Evolutionary conservation across 2,329 filamentous ascomycete species (phyloP).

Genomic region (Fusarium palustre): DNA sequence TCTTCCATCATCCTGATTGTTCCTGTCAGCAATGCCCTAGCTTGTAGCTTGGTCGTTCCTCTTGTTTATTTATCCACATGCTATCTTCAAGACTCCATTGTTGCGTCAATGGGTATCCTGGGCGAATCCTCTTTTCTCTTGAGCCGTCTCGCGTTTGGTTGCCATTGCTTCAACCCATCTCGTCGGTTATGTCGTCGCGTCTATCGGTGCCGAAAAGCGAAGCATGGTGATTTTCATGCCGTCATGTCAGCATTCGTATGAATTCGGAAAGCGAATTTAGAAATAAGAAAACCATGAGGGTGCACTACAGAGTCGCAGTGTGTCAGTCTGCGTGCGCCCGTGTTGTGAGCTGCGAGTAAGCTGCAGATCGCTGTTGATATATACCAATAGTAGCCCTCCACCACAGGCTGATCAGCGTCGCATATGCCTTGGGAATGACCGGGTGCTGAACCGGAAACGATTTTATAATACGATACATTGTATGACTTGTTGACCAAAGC

Average conservation of each 20-base stretch:
- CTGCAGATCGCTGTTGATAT: slow-evolving; percentile 72
- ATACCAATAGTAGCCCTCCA: slow-evolving; percentile 69
- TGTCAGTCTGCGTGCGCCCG: slow-evolving; percentile 36
- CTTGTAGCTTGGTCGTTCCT: not conserved
- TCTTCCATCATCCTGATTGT: not conserved
- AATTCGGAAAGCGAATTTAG: slow-evolving; percentile 19
- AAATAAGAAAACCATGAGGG: slow-evolving; percentile 39
- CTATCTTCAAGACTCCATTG: slow-evolving; percentile 12
- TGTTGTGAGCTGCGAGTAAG: slow-evolving; percentile 49
- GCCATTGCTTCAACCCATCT: not conserved
- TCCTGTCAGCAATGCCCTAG: slow-evolving; percentile 18
- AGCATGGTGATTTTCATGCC: not conserved
- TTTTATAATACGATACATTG: slow-evolving; percentile 75
- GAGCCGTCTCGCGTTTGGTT: not conserved
- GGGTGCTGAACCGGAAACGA: slow-evolving; percentile 68
- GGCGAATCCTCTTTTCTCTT: not conserved
- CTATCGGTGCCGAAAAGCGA: slow-evolving; percentile 29
- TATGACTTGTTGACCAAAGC: slow-evolving; percentile 4
- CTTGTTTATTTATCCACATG: slow-evolving; percentile 17
- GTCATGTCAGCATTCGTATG: slow-evolving; percentile 29
- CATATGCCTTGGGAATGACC: slow-evolving; percentile 65
- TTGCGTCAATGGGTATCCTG: not conserved
- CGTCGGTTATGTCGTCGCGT: not conserved
- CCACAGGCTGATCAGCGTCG: slow-evolving; percentile 65
- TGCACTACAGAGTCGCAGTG: slow-evolving; percentile 26